These are phyloP conservation scores for Oryza australiensis DNA, from an alignment of 176 grass and related monocot genomes.

Conservation along the genomic window DNA sequence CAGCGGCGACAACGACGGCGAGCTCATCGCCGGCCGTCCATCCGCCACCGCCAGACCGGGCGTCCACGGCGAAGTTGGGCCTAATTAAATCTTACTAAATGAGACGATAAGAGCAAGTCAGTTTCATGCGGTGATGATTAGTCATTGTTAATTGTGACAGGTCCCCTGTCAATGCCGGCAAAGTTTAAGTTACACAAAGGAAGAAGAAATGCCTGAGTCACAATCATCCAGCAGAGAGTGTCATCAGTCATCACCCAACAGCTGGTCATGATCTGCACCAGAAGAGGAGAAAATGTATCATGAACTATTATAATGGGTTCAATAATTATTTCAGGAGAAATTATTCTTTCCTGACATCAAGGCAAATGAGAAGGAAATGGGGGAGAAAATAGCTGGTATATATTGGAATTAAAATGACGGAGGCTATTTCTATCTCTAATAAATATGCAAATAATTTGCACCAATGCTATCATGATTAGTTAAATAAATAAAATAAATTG, in stretches of 20 bases:
- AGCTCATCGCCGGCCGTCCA: conserved; percentile 23
- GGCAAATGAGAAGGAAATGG: not conserved
- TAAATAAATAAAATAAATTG: not conserved
- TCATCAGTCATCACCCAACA: not conserved
- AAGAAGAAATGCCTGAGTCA: not conserved
- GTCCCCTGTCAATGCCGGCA: conserved; percentile 25
- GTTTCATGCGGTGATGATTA: conserved; percentile 36
- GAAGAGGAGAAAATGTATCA: not conserved
- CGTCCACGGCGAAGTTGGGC: not conserved
- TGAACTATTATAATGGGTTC: not conserved
- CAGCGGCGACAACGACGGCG: not conserved
- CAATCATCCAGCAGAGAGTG: not conserved
- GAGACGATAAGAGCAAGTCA: not conserved
- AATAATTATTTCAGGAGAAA: conserved; percentile 4
- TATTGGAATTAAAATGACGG: not conserved
- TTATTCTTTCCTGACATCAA: not conserved
- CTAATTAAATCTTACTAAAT: not conserved
- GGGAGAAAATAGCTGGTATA: not conserved
- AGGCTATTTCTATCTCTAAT: not conserved
- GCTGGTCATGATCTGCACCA: conserved; percentile 14
- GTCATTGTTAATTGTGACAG: conserved; percentile 31
- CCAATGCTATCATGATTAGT: not conserved
- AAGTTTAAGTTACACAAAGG: not conserved
- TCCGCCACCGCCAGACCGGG: not conserved
- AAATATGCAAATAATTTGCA: conserved; percentile 9